Base-by-base conservation (phyloP, 495 filamentous ascomycete genomes). In the Lasiosphaeria ovina region DNA sequence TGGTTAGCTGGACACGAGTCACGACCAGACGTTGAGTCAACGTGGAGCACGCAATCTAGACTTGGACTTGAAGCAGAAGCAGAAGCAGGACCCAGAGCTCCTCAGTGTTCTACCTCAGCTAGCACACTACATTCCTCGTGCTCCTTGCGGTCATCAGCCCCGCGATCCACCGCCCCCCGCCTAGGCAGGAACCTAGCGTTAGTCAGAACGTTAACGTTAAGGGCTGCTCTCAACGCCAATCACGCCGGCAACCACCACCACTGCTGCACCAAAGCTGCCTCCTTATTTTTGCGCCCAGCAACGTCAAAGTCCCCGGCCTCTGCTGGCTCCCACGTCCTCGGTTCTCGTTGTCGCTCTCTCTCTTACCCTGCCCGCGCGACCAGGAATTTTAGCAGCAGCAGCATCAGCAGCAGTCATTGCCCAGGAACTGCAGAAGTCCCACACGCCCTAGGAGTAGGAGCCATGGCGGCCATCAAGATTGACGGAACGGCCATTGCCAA, bases 401-500 rank as follows among this genome's bases (percentile, higher is more conserved):
- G 38, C 42, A 24, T 42, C 33, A 48, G 1, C 44, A 47, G 2
- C 44, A 47, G 38, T 42, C 38, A 14, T 42, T 14, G 7, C 38
- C 8, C 38, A 8, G 8, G 8, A 42, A 42, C 38, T 42, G 8
- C 38, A 42, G 38, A 7, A 42, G 53, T 36, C 58, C 34, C 77
- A 75, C 63, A 73, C 70, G 35, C 74, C 69, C 66, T 85, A 59
- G 59, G 60, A 24, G 11, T 38, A 16, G 79, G 77, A 66, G 77
- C 78, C 59, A 96, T 95, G 91, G 84, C 86, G 65, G 93, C 91
- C 62, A 83, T 85, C 69, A 97, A 90, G 80, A 94, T 98, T 69
- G 93, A 98, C 78, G 94, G 94, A 74, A 97, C 89, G 35, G 90
- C 89, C 63, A 93, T 97, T 77, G 95, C 95, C 49, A 93, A 90